Evolutionary conservation across 23 red algal genomes (phyloP).

Genomic region (Cyanidioschyzon merolae): DNA sequence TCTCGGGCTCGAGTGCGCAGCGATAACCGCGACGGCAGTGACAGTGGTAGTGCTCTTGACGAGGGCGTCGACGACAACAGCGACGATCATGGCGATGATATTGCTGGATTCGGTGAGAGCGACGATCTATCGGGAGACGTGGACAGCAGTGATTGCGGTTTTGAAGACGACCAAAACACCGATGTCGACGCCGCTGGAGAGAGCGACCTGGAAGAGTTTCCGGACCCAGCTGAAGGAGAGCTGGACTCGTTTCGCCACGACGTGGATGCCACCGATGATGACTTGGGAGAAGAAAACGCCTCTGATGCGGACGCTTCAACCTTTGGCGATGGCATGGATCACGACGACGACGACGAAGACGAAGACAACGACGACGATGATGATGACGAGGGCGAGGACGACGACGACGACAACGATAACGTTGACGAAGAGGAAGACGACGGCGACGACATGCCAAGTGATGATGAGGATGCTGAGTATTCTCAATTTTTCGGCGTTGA

Average conservation of each 20-base stretch:
- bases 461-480: constrained; percentile 5
- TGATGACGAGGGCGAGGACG: constrained; percentile 1
- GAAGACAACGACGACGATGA: neutral
- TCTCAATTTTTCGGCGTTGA: neutral
- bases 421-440: constrained; percentile 13
- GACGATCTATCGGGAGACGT: too few species aligned
- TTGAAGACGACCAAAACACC: too few species aligned
- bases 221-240: too few species aligned
- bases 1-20: too few species aligned
- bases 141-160: too few species aligned
- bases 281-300: neutral
- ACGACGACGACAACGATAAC: constrained; percentile 18
- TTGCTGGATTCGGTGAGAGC: too few species aligned
- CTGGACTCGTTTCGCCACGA: too few species aligned
- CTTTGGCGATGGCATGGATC: neutral
- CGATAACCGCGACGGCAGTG: too few species aligned
- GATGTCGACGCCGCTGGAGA: too few species aligned
- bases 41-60: neutral
- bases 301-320: neutral
- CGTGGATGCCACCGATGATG: too few species aligned
- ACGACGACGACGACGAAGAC: neutral
- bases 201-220: neutral
- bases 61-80: too few species aligned
- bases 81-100: neutral
- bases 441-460: neutral